phyloP scores from a whole-genome alignment of 768 basidiomycete species.

The Lentinus tigrinus region DNA sequence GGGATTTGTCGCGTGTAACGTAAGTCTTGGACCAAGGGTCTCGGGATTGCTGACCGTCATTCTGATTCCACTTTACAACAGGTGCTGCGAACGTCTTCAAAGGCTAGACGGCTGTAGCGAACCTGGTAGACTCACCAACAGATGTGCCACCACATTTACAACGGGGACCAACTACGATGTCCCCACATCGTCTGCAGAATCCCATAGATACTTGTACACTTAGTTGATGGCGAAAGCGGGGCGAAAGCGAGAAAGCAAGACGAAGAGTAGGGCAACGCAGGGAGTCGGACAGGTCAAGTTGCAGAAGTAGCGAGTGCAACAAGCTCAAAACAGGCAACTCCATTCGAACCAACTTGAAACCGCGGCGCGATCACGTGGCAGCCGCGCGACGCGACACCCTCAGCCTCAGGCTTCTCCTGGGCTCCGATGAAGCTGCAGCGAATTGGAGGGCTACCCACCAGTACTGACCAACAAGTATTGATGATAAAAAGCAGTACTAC shows the following conservation, averaged over 20 bases:
- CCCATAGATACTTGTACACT: constrained; percentile 51
- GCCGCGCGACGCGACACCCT: constrained; percentile 5
- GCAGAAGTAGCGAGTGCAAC: constrained; percentile 6
- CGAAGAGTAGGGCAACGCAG: not conserved
- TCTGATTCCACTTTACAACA: constrained; percentile 64
- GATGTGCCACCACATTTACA: constrained; percentile 80
- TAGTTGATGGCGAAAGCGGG: not conserved
- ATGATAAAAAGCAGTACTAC: no score
- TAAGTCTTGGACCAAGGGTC: constrained; percentile 85
- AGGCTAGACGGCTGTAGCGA: not conserved
- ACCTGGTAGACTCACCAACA: constrained; percentile 63
- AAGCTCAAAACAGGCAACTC: constrained; percentile 11
- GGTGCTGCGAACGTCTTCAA: constrained; percentile 46
- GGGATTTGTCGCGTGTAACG: constrained; percentile 54
- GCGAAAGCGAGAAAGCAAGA: constrained; percentile 3
- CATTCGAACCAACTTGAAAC: constrained; percentile 13
- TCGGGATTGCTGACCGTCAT: constrained; percentile 40
- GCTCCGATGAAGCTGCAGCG: no score
- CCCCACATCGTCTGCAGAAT: constrained; percentile 84
- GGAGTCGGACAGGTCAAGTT: not conserved
- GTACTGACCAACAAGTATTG: no score
- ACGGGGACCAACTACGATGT: constrained; percentile 68
- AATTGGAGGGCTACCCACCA: no score
- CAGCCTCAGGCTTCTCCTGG: no score
- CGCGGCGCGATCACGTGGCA: constrained; percentile 20